Conservation (phyloP, 768 basidiomycete species). For the Hygrophorus pudorinus region DNA sequence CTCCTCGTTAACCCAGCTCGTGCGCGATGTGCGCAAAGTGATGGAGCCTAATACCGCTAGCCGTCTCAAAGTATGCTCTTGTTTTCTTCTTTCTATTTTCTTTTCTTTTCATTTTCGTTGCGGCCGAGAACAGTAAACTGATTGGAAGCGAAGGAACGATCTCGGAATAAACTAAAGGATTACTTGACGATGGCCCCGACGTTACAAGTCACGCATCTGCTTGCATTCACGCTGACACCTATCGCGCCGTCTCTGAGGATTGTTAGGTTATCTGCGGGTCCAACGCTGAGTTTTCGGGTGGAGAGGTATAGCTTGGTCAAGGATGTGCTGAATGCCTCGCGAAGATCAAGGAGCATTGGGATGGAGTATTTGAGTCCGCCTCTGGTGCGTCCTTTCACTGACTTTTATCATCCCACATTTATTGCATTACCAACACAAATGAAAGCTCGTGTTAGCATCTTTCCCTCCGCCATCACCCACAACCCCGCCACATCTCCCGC, state of each 20-base stretch:
- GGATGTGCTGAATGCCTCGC: conserved; percentile 60
- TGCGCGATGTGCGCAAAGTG: conserved; percentile 86
- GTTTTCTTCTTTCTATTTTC: background rate
- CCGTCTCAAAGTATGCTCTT: conserved; percentile 61
- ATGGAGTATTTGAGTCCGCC: conserved; percentile 90
- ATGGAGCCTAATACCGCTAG: conserved; percentile 98
- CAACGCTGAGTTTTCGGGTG: conserved; percentile 87
- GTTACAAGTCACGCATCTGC: conserved; percentile 83
- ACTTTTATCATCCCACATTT: background rate
- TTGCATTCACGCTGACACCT: conserved; percentile 85
- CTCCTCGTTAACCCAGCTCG: conserved; percentile 75
- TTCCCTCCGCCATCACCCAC: conserved; percentile 67
- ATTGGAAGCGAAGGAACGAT: conserved; percentile 58
- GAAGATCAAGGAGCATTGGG: conserved; percentile 64
- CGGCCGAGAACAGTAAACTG: background rate
- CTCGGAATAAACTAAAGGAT: conserved; percentile 85
- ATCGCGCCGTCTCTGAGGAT: conserved; percentile 82
- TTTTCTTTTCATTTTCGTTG: no score
- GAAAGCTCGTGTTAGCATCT: conserved; percentile 87
- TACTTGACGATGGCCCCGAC: conserved; percentile 88
- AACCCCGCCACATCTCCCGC: conserved; percentile 75
- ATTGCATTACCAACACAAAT: background rate
- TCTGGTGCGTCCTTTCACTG: conserved; percentile 43
- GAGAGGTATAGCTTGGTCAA: conserved; percentile 90
- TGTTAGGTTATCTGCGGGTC: conserved; percentile 79